These are phyloP conservation scores for Xylaria arbuscula DNA, from an alignment of 2,329 filamentous ascomycete genomes.

Conservation along the genomic window DNA sequence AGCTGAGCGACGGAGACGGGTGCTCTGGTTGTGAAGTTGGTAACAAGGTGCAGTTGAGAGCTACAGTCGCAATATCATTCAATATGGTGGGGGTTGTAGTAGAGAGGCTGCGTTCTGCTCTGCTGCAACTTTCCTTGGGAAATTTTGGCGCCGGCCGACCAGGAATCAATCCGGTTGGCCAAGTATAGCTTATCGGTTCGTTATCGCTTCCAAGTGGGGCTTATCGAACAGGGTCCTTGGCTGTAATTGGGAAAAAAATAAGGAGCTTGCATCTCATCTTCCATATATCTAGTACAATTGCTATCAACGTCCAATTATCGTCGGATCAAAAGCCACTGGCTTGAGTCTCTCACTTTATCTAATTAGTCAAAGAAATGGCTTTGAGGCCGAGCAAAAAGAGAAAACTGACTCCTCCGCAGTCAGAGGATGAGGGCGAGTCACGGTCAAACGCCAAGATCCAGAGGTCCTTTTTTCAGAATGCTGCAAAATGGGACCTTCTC, in stretches of 20 bases:
- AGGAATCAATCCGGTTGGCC: slow-evolving; percentile 44
- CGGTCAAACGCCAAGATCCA: slow-evolving; percentile 56
- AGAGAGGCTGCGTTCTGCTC: slow-evolving; percentile 29
- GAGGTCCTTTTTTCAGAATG: slow-evolving; percentile 77
- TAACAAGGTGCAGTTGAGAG: slow-evolving; percentile 6
- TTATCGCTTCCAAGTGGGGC: slow-evolving; percentile 34
- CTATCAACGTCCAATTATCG: slow-evolving; percentile 7
- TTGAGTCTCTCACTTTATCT: slow-evolving; percentile 4
- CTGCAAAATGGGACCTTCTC: slow-evolving; percentile 92
- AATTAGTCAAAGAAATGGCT: slow-evolving; percentile 54
- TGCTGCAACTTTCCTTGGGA: slow-evolving; percentile 33
- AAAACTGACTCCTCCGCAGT: slow-evolving; percentile 65
- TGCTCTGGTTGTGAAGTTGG: slow-evolving; percentile 4
- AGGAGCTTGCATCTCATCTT: slow-evolving; percentile 15
- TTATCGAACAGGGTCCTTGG: slow-evolving; percentile 32
- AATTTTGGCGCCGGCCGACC: slow-evolving; percentile 45
- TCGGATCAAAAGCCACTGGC: not conserved
- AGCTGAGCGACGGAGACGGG: not conserved
- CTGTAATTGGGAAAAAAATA: slow-evolving; percentile 32
- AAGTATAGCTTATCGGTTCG: slow-evolving; percentile 22
- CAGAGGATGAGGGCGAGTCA: slow-evolving; percentile 58
- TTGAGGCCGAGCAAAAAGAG: slow-evolving; percentile 66
- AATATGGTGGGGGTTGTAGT: slow-evolving; percentile 35
- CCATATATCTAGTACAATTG: not conserved
- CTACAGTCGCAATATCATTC: slow-evolving; percentile 17